Conservation (phyloP, 495 filamentous ascomycete species). For the Thermochaetoides thermophila region DNA sequence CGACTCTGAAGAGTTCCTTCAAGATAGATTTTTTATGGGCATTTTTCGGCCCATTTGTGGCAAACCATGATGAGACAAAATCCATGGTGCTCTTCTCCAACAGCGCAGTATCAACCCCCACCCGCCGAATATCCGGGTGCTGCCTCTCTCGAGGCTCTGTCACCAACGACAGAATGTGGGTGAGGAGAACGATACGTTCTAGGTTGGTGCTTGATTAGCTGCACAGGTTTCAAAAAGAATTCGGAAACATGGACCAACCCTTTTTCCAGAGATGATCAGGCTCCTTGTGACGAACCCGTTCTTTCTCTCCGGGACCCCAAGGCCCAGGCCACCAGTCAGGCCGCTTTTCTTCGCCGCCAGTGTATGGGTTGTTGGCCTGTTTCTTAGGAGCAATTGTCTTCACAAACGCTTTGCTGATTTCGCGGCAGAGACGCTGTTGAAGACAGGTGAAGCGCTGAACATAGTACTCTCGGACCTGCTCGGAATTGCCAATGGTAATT, state of each 20-base stretch:
- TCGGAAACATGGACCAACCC: no score
- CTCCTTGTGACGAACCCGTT: constrained; percentile 52
- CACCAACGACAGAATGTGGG: constrained; percentile 47
- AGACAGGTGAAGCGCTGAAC: constrained; percentile 46
- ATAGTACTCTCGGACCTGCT: constrained; percentile 48
- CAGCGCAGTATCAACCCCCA: constrained; percentile 26
- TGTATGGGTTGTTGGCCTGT: constrained; percentile 73
- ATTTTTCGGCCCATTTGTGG: constrained; percentile 27
- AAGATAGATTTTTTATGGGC: constrained; percentile 29
- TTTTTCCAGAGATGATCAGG: constrained; percentile 71
- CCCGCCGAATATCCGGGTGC: constrained; percentile 22
- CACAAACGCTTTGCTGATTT: constrained; percentile 66
- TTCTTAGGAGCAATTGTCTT: constrained; percentile 77
- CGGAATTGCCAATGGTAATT: constrained; percentile 42
- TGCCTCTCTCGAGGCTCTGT: constrained; percentile 28
- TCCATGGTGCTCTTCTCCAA: constrained; percentile 34
- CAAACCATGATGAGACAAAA: constrained; percentile 29
- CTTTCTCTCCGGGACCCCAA: constrained; percentile 21
- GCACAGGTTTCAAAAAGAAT: no score
- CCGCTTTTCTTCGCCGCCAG: constrained; percentile 45
- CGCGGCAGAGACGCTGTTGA: constrained; percentile 61
- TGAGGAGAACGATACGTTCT: constrained; percentile 48
- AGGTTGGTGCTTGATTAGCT: no score
- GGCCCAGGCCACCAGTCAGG: constrained; percentile 76
- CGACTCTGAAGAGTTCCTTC: constrained; percentile 54